A percentile compares a stretch with the other conserved stretches of the same genome.
Conservation (phyloP, 495 filamentous ascomycete genomes). For the Daldinia vernicosa region DNA sequence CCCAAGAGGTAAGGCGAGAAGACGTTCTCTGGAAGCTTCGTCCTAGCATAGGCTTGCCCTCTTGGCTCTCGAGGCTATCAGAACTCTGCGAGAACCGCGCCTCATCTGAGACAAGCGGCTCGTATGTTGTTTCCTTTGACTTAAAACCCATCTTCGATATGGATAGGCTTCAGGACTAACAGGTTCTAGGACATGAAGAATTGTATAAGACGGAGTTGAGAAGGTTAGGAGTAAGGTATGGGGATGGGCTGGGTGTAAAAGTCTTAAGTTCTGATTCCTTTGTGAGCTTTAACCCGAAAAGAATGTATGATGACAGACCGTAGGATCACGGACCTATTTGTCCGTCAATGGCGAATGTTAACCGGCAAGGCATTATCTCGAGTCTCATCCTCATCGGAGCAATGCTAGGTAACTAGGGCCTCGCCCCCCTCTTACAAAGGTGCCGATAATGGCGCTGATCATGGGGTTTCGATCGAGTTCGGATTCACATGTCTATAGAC, state of each 20-base stretch:
- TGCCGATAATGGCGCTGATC: neutral
- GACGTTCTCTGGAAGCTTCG: slow-evolving; percentile 5
- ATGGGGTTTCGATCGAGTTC: neutral
- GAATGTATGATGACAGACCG: neutral
- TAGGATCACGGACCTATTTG: neutral
- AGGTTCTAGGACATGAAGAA: neutral
- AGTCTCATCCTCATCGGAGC: neutral
- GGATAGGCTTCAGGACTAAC: neutral
- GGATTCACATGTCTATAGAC: neutral
- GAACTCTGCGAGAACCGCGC: slow-evolving; percentile 12
- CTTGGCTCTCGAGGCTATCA: slow-evolving; percentile 15
- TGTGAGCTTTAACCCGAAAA: neutral
- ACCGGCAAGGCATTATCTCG: neutral
- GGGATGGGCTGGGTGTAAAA: neutral
- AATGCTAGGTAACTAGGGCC: neutral
- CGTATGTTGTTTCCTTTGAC: neutral
- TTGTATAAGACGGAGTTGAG: neutral
- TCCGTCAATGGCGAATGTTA: neutral
- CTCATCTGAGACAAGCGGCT: neutral
- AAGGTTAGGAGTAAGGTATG: neutral
- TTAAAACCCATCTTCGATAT: neutral
- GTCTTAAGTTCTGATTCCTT: neutral
- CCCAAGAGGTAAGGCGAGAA: slow-evolving; percentile 8
- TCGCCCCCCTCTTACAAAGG: neutral
- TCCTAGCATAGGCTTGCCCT: slow-evolving; percentile 9